Evolutionary conservation across 305 asterid species (phyloP), one percentile per base, ranked within the genome.

Genomic region (Fraxinus latifolia): DNA sequence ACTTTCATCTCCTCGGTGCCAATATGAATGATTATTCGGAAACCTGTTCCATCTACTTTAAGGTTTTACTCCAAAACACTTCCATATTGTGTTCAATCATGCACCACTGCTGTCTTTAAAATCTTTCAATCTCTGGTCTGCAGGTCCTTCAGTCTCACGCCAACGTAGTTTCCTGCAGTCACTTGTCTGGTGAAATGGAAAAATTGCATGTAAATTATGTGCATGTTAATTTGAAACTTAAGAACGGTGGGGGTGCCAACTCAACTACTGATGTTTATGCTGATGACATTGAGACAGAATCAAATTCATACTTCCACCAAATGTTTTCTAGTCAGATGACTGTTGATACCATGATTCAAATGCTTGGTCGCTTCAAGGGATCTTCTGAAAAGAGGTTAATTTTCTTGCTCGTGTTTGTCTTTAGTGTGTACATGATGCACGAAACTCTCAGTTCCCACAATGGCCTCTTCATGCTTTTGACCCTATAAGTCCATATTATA

Each of bases 61-160:
- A 95, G 99, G 99, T 97, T 58, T 78, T 71, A 4, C 58, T 80
- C 34, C 19, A 65, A 17, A 65, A 36, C 75, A 42, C 77, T 65
- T 31, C 77, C 12, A 17, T 78, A 27, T 42, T 79, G 44, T 25
- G 42, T 34, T 84, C 39, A 71, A 37, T 67, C 21, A 39, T 5
- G 19, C 53, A 27, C 21, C 39, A 23, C 81, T 72, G 34, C 74
- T 77, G 34, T 77, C 60, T 77, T 83, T 44, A 78, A 37, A n/a
- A 50, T 17, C 77, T 71, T 80, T 79, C 27, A 21, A 60, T 39
- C 76, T 74, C 9, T 60, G 74, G 83, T 83, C 74, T 78, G 80
- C 91, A 97, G 99, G 94, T 91, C 77, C 98, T 97, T 83, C 94
- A 91, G 88, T 90, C 99, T 84, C 93, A 91, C 80, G 83, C 89